Conservation (phyloP, 2,329 filamentous ascomycete species). For the Hypoxylon sp. region DNA sequence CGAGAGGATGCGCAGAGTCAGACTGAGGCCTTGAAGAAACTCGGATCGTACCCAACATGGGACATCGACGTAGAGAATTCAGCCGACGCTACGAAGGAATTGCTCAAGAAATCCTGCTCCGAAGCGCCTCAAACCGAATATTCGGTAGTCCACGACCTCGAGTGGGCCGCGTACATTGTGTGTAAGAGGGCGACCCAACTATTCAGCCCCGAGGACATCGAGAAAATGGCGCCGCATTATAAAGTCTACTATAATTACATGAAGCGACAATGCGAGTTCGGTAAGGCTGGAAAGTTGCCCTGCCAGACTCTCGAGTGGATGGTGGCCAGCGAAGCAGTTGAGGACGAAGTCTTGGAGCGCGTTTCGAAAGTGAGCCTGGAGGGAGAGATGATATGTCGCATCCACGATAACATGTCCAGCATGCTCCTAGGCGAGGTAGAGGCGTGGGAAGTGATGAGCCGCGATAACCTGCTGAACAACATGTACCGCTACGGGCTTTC, state of each 20-base stretch:
- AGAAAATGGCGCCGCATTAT: constrained; percentile 47
- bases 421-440: constrained; percentile 48
- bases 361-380: constrained; percentile 46
- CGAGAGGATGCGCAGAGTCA: constrained; percentile 43
- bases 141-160: constrained; percentile 45
- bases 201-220: constrained; percentile 45
- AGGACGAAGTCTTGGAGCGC: constrained; percentile 45
- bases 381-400: constrained; percentile 50
- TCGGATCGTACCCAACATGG: constrained; percentile 47
- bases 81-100: constrained; percentile 36
- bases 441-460: constrained; percentile 50
- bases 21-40: constrained; percentile 44
- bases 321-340: constrained; percentile 40
- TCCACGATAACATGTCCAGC: constrained; percentile 48
- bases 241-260: constrained; percentile 49
- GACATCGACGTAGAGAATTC: constrained; percentile 49
- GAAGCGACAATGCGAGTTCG: constrained; percentile 47
- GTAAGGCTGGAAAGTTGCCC: constrained; percentile 43
- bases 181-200: constrained; percentile 47
- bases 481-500: constrained; percentile 50
- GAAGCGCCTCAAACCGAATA: constrained; percentile 45
- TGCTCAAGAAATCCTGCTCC: constrained; percentile 41
- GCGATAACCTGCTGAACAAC: constrained; percentile 49
- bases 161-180: constrained; percentile 50
- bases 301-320: constrained; percentile 47